Evolutionary conservation across 805 yeast genomes (phyloP).

Genomic region (Kazachstania psychrophila): DNA sequence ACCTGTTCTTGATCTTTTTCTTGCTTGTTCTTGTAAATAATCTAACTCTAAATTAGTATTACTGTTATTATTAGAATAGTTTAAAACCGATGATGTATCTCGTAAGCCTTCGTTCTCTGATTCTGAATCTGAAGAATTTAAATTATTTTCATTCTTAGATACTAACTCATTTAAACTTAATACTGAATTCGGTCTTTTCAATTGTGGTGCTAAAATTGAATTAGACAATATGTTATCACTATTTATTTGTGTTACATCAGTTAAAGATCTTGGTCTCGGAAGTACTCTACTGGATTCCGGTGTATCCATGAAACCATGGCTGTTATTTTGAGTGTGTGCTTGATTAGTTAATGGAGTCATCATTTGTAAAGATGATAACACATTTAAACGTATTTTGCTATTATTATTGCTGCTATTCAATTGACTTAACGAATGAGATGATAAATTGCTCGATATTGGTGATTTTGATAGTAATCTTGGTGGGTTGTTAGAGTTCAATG

Average conservation of each 20-base stretch:
- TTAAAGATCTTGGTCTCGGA: conserved; percentile 22
- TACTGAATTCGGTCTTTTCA: conserved; percentile 21
- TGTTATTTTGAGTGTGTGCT: background rate
- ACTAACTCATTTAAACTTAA: conserved; percentile 16
- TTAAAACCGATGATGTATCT: conserved; percentile 8
- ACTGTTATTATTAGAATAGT: conserved; percentile 6
- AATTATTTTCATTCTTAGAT: conserved; percentile 5
- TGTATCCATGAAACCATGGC: conserved; percentile 9
- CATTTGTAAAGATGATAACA: conserved; percentile 46
- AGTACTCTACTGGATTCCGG: conserved; percentile 10
- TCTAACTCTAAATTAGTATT: conserved; percentile 12
- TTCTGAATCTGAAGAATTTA: conserved; percentile 14
- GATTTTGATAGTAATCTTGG: background rate
- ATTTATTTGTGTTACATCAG: conserved; percentile 12
- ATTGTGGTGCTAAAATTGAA: conserved; percentile 1
- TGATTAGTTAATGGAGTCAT: conserved; percentile 44
- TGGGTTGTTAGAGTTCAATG: background rate
- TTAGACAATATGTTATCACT: background rate
- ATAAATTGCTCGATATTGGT: conserved; percentile 1
- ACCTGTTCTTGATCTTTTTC: conserved; percentile 23
- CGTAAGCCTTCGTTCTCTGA: conserved; percentile 7
- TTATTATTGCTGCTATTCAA: conserved; percentile 7
- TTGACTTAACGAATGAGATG: conserved; percentile 1
- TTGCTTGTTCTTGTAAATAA: conserved; percentile 14
- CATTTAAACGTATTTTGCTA: conserved; percentile 25